Evolutionary conservation across 805 yeast genomes (phyloP).

Genomic region (Lipomyces kockii): DNA sequence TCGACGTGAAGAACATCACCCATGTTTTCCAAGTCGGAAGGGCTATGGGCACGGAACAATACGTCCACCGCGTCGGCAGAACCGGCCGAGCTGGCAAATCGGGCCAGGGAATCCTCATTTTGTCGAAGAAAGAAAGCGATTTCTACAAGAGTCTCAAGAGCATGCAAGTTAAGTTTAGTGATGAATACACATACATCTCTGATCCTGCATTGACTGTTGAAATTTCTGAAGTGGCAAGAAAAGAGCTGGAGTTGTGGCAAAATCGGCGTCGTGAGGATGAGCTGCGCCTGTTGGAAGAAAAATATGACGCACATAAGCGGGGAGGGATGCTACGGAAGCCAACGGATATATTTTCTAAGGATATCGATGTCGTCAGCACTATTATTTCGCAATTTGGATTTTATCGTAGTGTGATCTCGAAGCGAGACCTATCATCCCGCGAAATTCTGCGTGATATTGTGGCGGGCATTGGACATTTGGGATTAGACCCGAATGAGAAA

Average conservation of each 20-base stretch:
- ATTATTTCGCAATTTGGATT: constrained; percentile 2
- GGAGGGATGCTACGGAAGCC: neutral
- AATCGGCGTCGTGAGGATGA: neutral
- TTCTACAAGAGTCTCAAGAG: constrained; percentile 58
- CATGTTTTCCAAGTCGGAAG: constrained; percentile 84
- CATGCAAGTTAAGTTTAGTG: constrained; percentile 11
- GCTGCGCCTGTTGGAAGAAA: neutral
- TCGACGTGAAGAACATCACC: constrained; percentile 88
- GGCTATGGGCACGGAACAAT: constrained; percentile 75
- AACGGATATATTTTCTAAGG: neutral
- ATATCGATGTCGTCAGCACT: neutral
- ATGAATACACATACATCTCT: constrained; percentile 18
- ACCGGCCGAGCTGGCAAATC: constrained; percentile 89
- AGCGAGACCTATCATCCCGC: neutral
- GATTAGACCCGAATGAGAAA: constrained; percentile 1
- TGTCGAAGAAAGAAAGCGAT: constrained; percentile 60
- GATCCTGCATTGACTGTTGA: constrained; percentile 6
- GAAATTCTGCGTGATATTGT: neutral
- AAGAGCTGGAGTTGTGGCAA: neutral
- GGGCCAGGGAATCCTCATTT: constrained; percentile 71
- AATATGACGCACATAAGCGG: neutral
- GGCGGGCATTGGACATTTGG: constrained; percentile 1
- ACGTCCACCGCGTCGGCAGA: constrained; percentile 93
- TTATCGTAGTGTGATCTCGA: neutral
- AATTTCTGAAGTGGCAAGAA: constrained; percentile 10